These are phyloP conservation scores for Hylodesmum podocarpum DNA, from an alignment of 306 rosid species.

Conservation along the genomic window DNA sequence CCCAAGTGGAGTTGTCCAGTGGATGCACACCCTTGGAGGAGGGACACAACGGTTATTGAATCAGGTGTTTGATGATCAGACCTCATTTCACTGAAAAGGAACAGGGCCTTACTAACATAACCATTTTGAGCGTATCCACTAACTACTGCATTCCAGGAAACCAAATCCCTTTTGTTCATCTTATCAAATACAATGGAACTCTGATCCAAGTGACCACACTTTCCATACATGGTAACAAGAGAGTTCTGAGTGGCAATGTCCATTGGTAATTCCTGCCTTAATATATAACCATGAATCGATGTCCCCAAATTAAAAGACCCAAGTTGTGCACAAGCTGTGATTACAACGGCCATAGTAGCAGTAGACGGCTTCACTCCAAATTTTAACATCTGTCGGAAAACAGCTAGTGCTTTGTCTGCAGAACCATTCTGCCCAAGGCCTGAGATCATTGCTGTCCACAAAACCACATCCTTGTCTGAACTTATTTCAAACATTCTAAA, in stretches of 20 bases:
- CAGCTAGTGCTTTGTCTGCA: conserved; percentile 52
- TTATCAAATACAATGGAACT: conserved; percentile 51
- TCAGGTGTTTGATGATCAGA: conserved; percentile 54
- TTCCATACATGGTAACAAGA: conserved; percentile 77
- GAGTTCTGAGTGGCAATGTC: conserved; percentile 70
- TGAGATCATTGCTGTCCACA: conserved; percentile 86
- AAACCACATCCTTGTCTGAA: conserved; percentile 53
- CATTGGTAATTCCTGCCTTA: conserved; percentile 51
- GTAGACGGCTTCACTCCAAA: conserved; percentile 53
- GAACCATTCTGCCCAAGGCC: conserved; percentile 67
- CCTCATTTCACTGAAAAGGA: conserved; percentile 60
- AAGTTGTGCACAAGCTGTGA: conserved; percentile 70
- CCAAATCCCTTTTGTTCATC: conserved; percentile 61
- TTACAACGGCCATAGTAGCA: conserved; percentile 62
- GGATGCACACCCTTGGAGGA: conserved; percentile 75
- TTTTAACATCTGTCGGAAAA: conserved; percentile 56
- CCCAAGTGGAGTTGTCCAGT: conserved; percentile 63
- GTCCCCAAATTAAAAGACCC: conserved; percentile 54
- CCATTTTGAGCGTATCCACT: conserved; percentile 74
- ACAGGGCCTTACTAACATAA: conserved; percentile 42
- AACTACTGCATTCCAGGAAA: conserved; percentile 78
- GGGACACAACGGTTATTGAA: conserved; percentile 65
- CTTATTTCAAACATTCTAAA: conserved; percentile 51
- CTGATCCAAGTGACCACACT: conserved; percentile 58
- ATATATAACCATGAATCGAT: conserved; percentile 57